A percentile compares a stretch with the other conserved stretches of the same genome.
Conservation (phyloP, 345 rosid genomes). For the Murraya koenigii region DNA sequence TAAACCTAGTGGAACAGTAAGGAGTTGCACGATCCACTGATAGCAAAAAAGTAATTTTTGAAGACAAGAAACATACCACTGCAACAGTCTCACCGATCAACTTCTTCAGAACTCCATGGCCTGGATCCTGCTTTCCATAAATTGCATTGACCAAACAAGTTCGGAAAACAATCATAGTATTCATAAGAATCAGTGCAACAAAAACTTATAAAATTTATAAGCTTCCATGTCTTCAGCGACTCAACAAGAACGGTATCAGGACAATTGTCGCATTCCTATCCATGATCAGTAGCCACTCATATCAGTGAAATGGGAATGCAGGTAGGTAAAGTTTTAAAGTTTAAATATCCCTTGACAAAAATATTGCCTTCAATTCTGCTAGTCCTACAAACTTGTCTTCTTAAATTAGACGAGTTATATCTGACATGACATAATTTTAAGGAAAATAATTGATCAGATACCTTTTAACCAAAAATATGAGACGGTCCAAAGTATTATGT, state of each 20-base stretch:
- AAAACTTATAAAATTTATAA: background rate
- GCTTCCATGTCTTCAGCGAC: background rate
- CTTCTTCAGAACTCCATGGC: slow-evolving; percentile 54
- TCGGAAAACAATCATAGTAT: background rate
- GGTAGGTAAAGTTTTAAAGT: background rate
- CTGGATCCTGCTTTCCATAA: slow-evolving; percentile 54
- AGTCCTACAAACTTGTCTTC: background rate
- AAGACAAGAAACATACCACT: slow-evolving; percentile 34
- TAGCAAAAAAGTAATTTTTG: background rate
- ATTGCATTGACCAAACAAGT: slow-evolving; percentile 5
- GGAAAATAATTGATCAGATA: background rate
- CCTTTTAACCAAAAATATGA: background rate
- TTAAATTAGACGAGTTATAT: background rate
- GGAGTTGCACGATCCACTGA: background rate
- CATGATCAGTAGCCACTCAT: background rate
- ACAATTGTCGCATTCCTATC: background rate
- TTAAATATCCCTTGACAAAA: background rate
- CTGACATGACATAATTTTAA: background rate
- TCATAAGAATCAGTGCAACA: background rate
- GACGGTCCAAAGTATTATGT: background rate
- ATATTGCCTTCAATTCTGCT: background rate
- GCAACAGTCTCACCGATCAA: slow-evolving; percentile 53
- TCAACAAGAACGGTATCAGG: background rate
- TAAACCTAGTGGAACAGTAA: background rate
- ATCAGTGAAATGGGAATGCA: background rate